Base-by-base conservation (phyloP, 2,329 filamentous ascomycete species). In the Colletotrichum caudatum region DNA sequence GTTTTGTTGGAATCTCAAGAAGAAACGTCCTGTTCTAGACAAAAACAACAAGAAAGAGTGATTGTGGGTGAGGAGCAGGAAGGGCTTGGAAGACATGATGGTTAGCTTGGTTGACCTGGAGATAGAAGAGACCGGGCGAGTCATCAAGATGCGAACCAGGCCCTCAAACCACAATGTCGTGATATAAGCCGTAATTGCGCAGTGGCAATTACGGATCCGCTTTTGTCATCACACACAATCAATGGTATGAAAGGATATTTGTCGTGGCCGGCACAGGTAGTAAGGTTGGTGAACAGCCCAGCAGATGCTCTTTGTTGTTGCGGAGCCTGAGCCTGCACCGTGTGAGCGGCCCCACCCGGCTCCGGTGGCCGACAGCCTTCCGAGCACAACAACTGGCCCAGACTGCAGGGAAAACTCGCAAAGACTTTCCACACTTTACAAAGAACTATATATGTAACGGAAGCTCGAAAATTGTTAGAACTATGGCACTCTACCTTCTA, bases 141-240 rank as follows among this genome's bases (percentile, higher is more conserved):
- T 20, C 14, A 23, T 9, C 37, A 44, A 44, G 5, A 41, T 16
- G 14, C 14, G 37, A 20, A 44, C 2, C 4, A 29, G 5, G n/a
- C 7, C 9, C 18, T 14, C 0, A 12, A 3, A 48, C 12, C 20
- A 39, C 4, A 0, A 1, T 26, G n/a, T n/a, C n/a, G n/a, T n/a
- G n/a, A n/a, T n/a, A n/a, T n/a, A n/a, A n/a, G n/a, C n/a, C n/a
- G n/a, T n/a, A n/a, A n/a, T n/a, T n/a, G n/a, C n/a, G n/a, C n/a
- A n/a, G n/a, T n/a, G n/a, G n/a, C n/a, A n/a, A n/a, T n/a, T n/a
- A n/a, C n/a, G n/a, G n/a, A n/a, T n/a, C n/a, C n/a, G n/a, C n/a
- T n/a, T n/a, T n/a, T n/a, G n/a, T n/a, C n/a, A n/a, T n/a, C n/a
- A n/a, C n/a, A n/a, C n/a, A n/a, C 4, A 0, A 1, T 26, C n/a